phyloP scores from a whole-genome alignment of 2,329 filamentous ascomycete species.

The Alternaria postmessia region DNA sequence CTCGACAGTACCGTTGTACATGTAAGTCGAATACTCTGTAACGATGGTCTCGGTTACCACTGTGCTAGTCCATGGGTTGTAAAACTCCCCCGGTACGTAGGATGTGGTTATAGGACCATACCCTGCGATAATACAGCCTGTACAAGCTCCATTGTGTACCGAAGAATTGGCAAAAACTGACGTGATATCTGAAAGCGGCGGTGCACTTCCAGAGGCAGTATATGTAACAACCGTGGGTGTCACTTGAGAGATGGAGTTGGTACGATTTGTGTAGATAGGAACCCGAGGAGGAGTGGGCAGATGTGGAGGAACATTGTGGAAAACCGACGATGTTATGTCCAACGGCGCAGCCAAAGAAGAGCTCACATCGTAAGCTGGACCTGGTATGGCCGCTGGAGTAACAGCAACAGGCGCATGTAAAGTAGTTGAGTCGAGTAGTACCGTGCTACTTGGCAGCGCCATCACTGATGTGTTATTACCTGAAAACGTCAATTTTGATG shows the following conservation, averaged over 20 bases:
- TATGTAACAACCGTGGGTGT: not conserved
- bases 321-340: not conserved
- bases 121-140: slow-evolving; percentile 43
- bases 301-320: not conserved
- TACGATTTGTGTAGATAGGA: slow-evolving; percentile 5
- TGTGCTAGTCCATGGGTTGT: slow-evolving; percentile 29
- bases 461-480: slow-evolving; percentile 1
- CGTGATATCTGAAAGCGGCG: not conserved
- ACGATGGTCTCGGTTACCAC: slow-evolving; percentile 40
- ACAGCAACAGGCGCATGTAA: slow-evolving; percentile 4
- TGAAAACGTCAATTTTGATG: slow-evolving; percentile 4
- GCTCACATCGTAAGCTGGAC: not conserved
- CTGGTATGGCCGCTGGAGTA: not conserved
- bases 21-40: slow-evolving; percentile 35
- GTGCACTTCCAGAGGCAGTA: not conserved
- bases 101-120: slow-evolving; percentile 33
- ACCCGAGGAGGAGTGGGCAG: not conserved
- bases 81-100: slow-evolving; percentile 12
- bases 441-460: not conserved
- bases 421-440: not conserved
- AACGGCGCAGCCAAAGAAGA: not conserved
- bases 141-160: slow-evolving; percentile 26
- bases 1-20: slow-evolving; percentile 35
- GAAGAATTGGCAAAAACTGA: slow-evolving; percentile 3
- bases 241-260: not conserved